Evolutionary conservation across 495 filamentous ascomycete genomes (phyloP), one percentile per base, ranked within the genome.

Genomic region (Hypoxylon lienhwacheense): DNA sequence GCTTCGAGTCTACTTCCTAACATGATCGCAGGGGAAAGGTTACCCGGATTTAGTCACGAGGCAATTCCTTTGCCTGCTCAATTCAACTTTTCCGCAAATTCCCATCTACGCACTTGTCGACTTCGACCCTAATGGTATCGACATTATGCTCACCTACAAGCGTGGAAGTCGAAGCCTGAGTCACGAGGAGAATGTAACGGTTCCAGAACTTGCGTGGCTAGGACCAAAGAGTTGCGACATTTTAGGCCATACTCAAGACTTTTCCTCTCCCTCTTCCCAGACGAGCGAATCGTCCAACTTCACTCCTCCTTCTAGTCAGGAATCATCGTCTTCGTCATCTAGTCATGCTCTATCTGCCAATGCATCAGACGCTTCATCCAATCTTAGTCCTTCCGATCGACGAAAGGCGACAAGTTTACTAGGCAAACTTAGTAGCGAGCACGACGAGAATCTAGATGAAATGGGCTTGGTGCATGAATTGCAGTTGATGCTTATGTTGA

Each of bases 1-100:
- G 22, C 55, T 12, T 65, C 59, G 2, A 53, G 74, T 14, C 22
- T 70, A 6, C 28, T 10, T 52, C 80, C 4, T 77, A 69, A 2
- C 1, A 47, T 67, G 47, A 16, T 20, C 5, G 10, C 50, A 89
- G 89, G 89, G 82, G 0, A 97, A 96, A 75, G 93, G 93, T 0
- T 97, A 95, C 67, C 91, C 93, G 0, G 93, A 98, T 62, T 75
- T 96, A 17, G 77, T 80, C 4, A 95, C 91, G 0, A 72, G 95
- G 24, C 77, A 80, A 33, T 91, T 97, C 46, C 74, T 89, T 2
- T 68, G 70, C 16, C 20, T 66, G n/a, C 17, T 85, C 0, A 72
- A 76, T 1, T 59, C 49, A 0, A 47, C 47, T 4, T 62, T 61
- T 40, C 65, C 71, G 1, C 28, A 61, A 1, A 64, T 82, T 1